These are phyloP conservation scores for Fusarium caatingaense DNA, from an alignment of 2,329 filamentous ascomycete genomes.

Conservation along the genomic window DNA sequence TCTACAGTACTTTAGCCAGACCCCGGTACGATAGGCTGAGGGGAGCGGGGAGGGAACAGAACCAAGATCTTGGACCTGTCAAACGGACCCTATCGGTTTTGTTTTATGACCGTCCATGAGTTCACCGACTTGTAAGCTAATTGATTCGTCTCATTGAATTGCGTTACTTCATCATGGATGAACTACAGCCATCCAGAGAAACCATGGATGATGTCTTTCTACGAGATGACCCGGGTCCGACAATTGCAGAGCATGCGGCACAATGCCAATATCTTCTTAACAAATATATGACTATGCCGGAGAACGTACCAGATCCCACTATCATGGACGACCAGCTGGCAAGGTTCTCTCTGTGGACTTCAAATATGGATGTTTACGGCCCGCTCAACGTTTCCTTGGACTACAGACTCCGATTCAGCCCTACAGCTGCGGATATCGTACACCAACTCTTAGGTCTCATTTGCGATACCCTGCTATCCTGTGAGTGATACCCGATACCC, in stretches of 20 bases:
- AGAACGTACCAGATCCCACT: not conserved
- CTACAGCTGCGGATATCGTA: not conserved
- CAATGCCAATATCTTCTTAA: not conserved
- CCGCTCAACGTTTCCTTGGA: conserved; percentile 1
- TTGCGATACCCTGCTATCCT: not conserved
- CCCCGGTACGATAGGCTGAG: too few species aligned
- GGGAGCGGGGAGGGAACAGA: too few species aligned
- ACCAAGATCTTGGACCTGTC: too few species aligned
- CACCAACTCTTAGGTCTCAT: not conserved
- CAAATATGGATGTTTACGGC: conserved; percentile 4
- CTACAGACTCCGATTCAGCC: not conserved
- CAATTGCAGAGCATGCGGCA: conserved; percentile 1
- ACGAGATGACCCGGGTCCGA: not conserved
- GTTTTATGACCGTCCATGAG: too few species aligned
- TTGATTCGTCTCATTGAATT: too few species aligned
- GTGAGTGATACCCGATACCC: not conserved
- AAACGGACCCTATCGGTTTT: too few species aligned
- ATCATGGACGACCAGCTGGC: conserved; percentile 5
- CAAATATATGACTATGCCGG: not conserved
- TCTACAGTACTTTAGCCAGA: too few species aligned
- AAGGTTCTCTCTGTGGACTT: not conserved
- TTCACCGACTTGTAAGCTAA: too few species aligned
- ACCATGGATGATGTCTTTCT: not conserved
- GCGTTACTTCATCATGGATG: too few species aligned
- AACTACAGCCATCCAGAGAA: too few species aligned